Base-by-base conservation (phyloP, 345 rosid genomes). In the Durio zibethinus region DNA sequence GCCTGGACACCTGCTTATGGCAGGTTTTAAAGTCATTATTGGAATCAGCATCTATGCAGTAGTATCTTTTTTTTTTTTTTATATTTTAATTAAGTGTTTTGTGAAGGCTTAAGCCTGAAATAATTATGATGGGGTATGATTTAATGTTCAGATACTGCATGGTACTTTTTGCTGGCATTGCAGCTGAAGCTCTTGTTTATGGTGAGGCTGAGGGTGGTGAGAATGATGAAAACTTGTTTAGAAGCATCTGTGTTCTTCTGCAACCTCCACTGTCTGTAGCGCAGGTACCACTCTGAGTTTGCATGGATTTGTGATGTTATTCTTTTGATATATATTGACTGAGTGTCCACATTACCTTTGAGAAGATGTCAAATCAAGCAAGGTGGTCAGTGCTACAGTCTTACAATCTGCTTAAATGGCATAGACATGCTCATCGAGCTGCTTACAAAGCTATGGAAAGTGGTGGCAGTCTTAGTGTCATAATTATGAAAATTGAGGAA, bases 341-440 rank as follows among this genome's bases (percentile, higher is more conserved):
- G n/a, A 7, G 11, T 10, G 10, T 52, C 29, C 23, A n/a, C 47
- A 50, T 72, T 75, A 56, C 27, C 60, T 75, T 68, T 73, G 74
- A 60, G n/a, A 81, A 94, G 97, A 94, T 93, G 98, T 90, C 97
- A n/a, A 94, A 94, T 89, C 97, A 90, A 86, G 98, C 98, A 21
- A 89, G 98, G 78, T 93, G 97, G 97, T 83, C 97, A 3, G 90
- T 93, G 59, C 77, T 91, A 56, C 99, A 93, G 82, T 87, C 98
- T 5, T 94, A 91, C 78, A 94, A 94, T 79, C 91, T 94, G 69
- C 92, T 94, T 78, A 94, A 90, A 81, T 94, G 97, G 98, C 93
- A 94, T 66, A 89, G 73, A 80, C 79, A 79, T 2, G 96, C 97
- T 69, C 99, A 94, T 82, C 81, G 82, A 25, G 94, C 93, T 54